Base-by-base conservation (phyloP, 768 basidiomycete genomes). In the Rubroboletus satanas region DNA sequence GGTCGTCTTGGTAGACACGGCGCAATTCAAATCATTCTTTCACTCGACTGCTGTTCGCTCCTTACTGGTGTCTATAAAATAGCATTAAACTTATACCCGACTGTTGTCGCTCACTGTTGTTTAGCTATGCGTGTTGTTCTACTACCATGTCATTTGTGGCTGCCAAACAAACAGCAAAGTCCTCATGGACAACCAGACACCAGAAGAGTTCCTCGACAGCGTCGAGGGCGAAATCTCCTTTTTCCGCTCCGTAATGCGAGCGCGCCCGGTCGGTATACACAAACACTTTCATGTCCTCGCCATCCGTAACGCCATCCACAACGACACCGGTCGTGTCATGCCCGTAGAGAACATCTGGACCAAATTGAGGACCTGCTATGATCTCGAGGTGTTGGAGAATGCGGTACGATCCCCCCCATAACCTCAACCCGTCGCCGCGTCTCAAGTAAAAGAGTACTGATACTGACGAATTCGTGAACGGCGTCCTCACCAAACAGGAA, bases 171-270 rank as follows among this genome's bases (percentile, higher is more conserved):
- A 53, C 42, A 51, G 38, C 28, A 15, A 50, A 33, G 26, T 3
- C 26, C 1, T 26, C 26, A 70, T 69, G 67, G 68, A 69, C 58
- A 62, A 66, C 48, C 66, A 69, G 45, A 67, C 64, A 7, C 64
- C 67, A 29, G 53, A 60, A 14, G 69, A 67, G 32, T 85, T 87
- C 65, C 82, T 93, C 38, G 79, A 85, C 65, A 83, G 81, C 7
- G 81, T 90, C 50, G 83, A 86, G 61, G 92, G 92, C 38, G 92
- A 94, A 70, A 89, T 92, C 45, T 79, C 88, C 9, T 88, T 94
- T 72, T 93, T 93, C 67, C 82, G 87, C 47, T 87, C 88, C 7
- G 75, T 92, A 49, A 89, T 88, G 80, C 84, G 84, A 43, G 81
- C 89, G 17, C 79, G 92, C 51, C 92, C 92, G 0, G 82, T 93